These are phyloP conservation scores for Saccharata proteae DNA, from an alignment of 2,329 filamentous ascomycete species.

Conservation along the genomic window DNA sequence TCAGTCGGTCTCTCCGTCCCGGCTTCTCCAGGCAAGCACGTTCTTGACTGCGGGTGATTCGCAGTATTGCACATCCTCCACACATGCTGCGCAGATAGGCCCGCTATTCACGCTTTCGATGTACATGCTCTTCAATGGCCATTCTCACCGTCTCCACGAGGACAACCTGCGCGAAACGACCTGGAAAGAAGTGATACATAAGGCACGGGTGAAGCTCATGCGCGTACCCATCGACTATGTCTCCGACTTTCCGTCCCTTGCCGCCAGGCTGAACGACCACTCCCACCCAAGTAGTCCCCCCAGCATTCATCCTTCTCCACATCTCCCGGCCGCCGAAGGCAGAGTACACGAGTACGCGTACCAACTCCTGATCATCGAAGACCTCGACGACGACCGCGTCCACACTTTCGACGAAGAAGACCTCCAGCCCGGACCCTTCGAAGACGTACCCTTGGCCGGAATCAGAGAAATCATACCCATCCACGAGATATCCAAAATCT, in stretches of 20 bases:
- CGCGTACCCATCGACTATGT: conserved; percentile 51
- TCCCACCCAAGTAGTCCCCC: conserved; percentile 3
- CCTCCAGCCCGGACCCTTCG: conserved; percentile 44
- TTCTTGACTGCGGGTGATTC: conserved; percentile 79
- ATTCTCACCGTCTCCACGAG: conserved; percentile 46
- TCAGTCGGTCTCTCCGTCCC: conserved; percentile 74
- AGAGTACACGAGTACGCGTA: conserved; percentile 60
- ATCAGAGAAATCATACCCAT: conserved; percentile 56
- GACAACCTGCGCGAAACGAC: conserved; percentile 53
- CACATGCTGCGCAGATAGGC: conserved; percentile 64
- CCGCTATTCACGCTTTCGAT: conserved; percentile 76
- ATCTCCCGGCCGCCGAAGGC: conserved; percentile 28
- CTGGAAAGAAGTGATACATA: conserved; percentile 96
- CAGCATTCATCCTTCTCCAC: conserved; percentile 11
- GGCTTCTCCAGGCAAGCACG: conserved; percentile 83
- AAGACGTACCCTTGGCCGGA: conserved; percentile 49
- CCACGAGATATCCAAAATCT: conserved; percentile 75
- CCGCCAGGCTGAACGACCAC: conserved; percentile 11
- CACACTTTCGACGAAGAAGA: conserved; percentile 53
- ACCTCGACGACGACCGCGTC: conserved; percentile 59
- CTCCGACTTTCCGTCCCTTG: conserved; percentile 30
- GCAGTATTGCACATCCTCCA: conserved; percentile 58
- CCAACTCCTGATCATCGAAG: conserved; percentile 70
- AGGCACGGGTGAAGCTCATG: conserved; percentile 70
- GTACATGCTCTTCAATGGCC: conserved; percentile 89